These are phyloP conservation scores for Begonia masoniana DNA, from an alignment of 306 rosid species.

Conservation along the genomic window DNA sequence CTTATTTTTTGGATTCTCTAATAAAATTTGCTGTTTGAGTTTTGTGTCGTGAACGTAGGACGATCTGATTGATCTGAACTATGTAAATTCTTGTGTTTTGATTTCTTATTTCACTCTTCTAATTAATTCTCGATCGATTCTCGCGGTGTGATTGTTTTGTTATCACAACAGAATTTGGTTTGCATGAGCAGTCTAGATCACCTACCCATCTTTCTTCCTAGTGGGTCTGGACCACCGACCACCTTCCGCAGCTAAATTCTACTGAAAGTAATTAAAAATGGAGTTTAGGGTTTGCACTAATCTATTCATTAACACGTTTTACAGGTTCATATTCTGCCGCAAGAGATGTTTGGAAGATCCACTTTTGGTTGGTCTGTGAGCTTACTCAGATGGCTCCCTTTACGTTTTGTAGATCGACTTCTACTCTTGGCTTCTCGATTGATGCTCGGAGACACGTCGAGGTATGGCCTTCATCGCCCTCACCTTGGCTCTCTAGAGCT, in stretches of 20 bases:
- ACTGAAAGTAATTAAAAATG: too few relatives aligned
- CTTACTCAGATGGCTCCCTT: slow-evolving; percentile 73
- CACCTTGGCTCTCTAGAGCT: slow-evolving; percentile 74
- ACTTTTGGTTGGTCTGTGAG: slow-evolving; percentile 88
- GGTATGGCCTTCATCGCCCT: slow-evolving; percentile 63
- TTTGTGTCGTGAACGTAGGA: too few relatives aligned
- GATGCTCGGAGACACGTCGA: slow-evolving; percentile 71
- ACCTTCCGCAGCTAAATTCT: too few relatives aligned
- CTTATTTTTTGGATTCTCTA: too few relatives aligned
- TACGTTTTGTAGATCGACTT: slow-evolving; percentile 62
- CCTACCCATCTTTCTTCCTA: too few relatives aligned
- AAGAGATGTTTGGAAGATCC: slow-evolving; percentile 83
- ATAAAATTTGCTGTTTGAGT: too few relatives aligned
- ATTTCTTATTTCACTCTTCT: too few relatives aligned
- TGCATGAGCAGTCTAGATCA: background rate
- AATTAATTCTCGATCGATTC: too few relatives aligned
- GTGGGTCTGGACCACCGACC: too few relatives aligned
- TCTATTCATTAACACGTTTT: background rate
- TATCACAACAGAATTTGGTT: background rate
- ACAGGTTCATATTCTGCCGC: slow-evolving; percentile 90
- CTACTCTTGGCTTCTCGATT: slow-evolving; percentile 59
- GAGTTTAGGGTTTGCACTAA: background rate
- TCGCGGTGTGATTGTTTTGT: too few relatives aligned
- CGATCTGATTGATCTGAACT: too few relatives aligned
- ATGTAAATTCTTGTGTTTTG: too few relatives aligned